These are phyloP conservation scores for Huntiella abstrusa DNA, from an alignment of 2,329 filamentous ascomycete genomes.

Conservation along the genomic window DNA sequence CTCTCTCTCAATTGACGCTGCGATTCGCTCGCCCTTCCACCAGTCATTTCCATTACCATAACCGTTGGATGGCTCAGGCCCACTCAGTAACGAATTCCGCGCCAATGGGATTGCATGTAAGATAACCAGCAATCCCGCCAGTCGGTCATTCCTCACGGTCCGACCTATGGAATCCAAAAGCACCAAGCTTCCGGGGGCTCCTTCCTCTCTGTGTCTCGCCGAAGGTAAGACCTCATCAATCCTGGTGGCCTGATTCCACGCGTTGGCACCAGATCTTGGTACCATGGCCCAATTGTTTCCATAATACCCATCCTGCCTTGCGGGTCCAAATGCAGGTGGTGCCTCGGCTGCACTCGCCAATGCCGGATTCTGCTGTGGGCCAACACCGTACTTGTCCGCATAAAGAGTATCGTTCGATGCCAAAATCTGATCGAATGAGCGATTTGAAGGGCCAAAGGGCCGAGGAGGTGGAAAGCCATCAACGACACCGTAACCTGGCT, in stretches of 20 bases:
- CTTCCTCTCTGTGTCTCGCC: constrained; percentile 13
- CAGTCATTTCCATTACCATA: constrained; percentile 40
- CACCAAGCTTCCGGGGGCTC: constrained; percentile 33
- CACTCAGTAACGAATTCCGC: constrained; percentile 34
- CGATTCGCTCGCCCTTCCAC: constrained; percentile 33
- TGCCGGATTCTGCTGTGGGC: too few relatives aligned
- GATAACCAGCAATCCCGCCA: constrained; percentile 38
- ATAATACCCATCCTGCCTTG: constrained; percentile 36
- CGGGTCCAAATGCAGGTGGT: constrained; percentile 32
- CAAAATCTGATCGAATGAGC: too few relatives aligned
- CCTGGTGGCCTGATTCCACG: neutral
- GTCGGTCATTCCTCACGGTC: constrained; percentile 20
- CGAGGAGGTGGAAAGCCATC: neutral
- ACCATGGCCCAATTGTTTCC: constrained; percentile 41
- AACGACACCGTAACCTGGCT: constrained; percentile 34
- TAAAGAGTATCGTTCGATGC: too few relatives aligned
- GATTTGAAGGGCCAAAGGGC: too few relatives aligned
- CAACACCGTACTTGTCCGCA: too few relatives aligned
- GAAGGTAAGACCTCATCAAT: constrained; percentile 12
- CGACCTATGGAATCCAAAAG: constrained; percentile 11
- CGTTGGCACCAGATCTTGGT: neutral
- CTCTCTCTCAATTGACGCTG: neutral
- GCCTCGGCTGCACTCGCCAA: neutral
- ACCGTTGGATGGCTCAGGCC: constrained; percentile 20
- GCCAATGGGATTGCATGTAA: constrained; percentile 39